Base-by-base conservation (phyloP, 257 asterid genomes). In the Nyctanthes arbortristis region DNA sequence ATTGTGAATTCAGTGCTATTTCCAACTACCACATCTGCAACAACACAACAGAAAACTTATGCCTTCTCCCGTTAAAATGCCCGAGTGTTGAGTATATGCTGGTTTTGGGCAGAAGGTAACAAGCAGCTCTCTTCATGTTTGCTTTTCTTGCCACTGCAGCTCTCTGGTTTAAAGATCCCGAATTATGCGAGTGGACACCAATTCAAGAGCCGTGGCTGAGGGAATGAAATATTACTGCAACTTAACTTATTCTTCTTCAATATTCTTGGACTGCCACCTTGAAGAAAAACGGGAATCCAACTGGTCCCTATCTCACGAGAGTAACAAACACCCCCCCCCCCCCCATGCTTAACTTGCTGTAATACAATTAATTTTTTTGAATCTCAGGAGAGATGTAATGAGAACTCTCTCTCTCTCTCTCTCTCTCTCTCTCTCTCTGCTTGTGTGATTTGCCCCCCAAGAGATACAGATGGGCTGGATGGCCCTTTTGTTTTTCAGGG, bases 161-260 rank as follows among this genome's bases (percentile, higher is more conserved):
- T 71, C 89, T 92, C 45, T 89, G 96, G 96, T 92, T 92, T 71
- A 76, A 79, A 64, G 94, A 77, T 80, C 89, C 87, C 27, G 97
- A 92, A 73, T 25, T 87, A 71, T 60, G 80, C 35, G 73, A 37
- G 73, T 92, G 96, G 97, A 74, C 82, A 45, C 91, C 96, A 0
- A 84, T 54, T 73, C 85, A 80, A 61, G 88, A 85, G 43, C 96
- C 94, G 18, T 92, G 97, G 96, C 55, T 92, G 64, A 78, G 29
- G 20, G 97, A 92, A 73, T 92, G 45, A 37, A 77, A 77, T 60
- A 20, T 54, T 31, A 31, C 7, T 36, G 59, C n/a, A 16, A 27
- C 43, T 22, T 28, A 18, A 9, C 59, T 69, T 64, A 0, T 16
- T 25, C n/a, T 58, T 36, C 75, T 58, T 36, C 75, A 67, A 78